Percentiles rank a stretch among this genome's conserved stretches.
Conservation (phyloP, 2,329 filamentous ascomycete species). For the Fusarium oligoseptatum region DNA sequence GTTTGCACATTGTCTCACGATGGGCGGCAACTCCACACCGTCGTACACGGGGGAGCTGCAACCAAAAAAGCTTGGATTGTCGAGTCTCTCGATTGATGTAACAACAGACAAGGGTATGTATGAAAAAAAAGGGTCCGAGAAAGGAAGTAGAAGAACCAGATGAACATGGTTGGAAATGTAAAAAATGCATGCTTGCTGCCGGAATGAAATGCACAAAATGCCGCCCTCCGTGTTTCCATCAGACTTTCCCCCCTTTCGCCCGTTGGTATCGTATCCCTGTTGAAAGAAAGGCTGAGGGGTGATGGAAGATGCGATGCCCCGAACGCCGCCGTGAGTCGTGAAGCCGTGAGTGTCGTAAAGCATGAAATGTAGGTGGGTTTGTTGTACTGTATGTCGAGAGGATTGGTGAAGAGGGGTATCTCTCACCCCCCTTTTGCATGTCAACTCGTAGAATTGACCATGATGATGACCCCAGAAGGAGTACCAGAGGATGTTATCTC, state of each 20-base stretch:
- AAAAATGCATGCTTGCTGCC: slow-evolving; percentile 9
- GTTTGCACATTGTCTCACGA: slow-evolving; percentile 35
- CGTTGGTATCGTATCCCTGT: slow-evolving; percentile 5
- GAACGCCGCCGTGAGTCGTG: slow-evolving; percentile 35
- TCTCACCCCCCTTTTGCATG: neutral
- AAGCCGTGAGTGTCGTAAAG: slow-evolving; percentile 36
- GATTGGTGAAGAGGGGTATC: neutral
- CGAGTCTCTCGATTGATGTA: slow-evolving; percentile 13
- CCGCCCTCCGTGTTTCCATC: slow-evolving; percentile 20
- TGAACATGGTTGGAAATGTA: neutral
- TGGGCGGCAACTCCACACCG: slow-evolving; percentile 32
- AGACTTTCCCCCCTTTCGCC: neutral
- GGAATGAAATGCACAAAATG: slow-evolving; percentile 17
- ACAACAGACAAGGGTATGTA: slow-evolving; percentile 20
- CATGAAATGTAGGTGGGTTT: slow-evolving; percentile 9
- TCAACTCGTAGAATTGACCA: slow-evolving; percentile 15
- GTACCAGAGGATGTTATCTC: neutral
- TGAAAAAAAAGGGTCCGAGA: slow-evolving; percentile 1
- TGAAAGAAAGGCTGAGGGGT: slow-evolving; percentile 17
- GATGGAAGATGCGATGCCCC: slow-evolving; percentile 20
- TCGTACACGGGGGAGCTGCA: slow-evolving; percentile 17
- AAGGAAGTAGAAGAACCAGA: neutral
- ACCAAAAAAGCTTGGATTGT: slow-evolving; percentile 11
- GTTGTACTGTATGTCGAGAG: slow-evolving; percentile 1
- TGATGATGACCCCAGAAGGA: slow-evolving; percentile 5